Conservation (phyloP, 768 basidiomycete genomes). For the Tubosaeta sp. region DNA sequence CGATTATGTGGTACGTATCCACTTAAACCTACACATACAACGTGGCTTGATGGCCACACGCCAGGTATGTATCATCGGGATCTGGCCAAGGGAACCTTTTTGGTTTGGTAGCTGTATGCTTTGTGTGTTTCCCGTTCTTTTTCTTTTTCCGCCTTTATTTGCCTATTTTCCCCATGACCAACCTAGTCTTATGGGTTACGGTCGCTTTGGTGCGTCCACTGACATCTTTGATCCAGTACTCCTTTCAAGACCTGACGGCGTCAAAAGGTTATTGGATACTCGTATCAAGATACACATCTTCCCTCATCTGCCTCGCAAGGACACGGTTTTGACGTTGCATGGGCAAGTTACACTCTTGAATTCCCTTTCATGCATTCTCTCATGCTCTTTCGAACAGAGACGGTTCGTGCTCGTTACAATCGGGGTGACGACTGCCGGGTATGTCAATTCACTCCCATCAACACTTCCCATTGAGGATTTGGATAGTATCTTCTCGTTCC, state of each 20-base stretch:
- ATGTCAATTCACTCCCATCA: slow-evolving; percentile 14
- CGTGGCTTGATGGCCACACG: background rate
- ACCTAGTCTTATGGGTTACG: slow-evolving; percentile 65
- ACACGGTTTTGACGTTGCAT: slow-evolving; percentile 61
- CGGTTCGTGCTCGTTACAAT: slow-evolving; percentile 66
- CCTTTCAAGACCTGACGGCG: background rate
- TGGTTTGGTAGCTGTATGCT: slow-evolving; percentile 64
- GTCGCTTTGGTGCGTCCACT: slow-evolving; percentile 47
- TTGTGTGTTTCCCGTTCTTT: slow-evolving; percentile 68
- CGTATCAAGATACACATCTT: slow-evolving; percentile 59
- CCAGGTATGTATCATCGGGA: slow-evolving; percentile 70
- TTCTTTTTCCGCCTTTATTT: slow-evolving; percentile 70
- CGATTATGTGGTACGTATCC: slow-evolving; percentile 56
- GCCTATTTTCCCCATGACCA: slow-evolving; percentile 70
- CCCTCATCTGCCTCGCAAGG: slow-evolving; percentile 47
- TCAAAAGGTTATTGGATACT: slow-evolving; percentile 64
- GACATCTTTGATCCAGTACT: background rate
- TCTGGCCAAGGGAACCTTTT: slow-evolving; percentile 56
- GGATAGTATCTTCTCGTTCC: slow-evolving; percentile 59
- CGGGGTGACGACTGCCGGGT: slow-evolving; percentile 82
- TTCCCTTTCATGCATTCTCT: background rate
- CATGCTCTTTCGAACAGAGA: slow-evolving; percentile 33
- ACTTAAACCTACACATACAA: background rate
- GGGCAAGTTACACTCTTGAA: slow-evolving; percentile 41
- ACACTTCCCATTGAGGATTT: slow-evolving; percentile 1